Evolutionary conservation across 345 rosid genomes (phyloP), one percentile per base, ranked within the genome.

Genomic region (Pugionium dolabratum): DNA sequence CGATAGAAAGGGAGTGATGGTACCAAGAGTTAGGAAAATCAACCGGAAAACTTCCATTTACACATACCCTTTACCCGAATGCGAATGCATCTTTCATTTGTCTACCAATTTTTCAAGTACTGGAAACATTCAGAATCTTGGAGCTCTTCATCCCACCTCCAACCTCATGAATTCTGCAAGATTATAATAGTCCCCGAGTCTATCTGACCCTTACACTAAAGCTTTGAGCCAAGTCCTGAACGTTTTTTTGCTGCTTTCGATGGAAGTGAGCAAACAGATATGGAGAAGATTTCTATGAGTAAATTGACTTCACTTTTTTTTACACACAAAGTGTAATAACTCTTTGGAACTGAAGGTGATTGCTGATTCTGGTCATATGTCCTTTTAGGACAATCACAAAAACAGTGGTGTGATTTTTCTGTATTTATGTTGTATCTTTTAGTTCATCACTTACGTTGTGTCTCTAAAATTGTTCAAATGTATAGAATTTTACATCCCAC

Each of bases 11-110:
- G 97, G 94, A 59, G 74, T 85, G 72, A 81, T 85, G 76, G 87
- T 93, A 51, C 98, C 98, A 2, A 84, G 89, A 69, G 74, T 90
- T 3, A 79, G 78, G 54, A 93, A 88, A 76, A 78, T 90, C 77
- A 90, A 87, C 83, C 74, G 98, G 29, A 87, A 93, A 74, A 90
- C 91, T 66, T 86, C 97, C 4, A 79, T 93, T 68, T 90, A 93
- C 77, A 76, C 84, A 0, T 90, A 80, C 62, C 98, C 97, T 51
- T 84, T 89, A 75, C 94, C 98, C 1, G 98, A 90, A 70, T 87
- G 97, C 35, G 78, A 80, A 25, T 93, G 97, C 70, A 86, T 93
- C 44, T 73, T 73, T 46, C 90, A 79, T 69, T 71, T 75, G 41
- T 70, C 83, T 4, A 65, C 79, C 33, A 83, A 87, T 80, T 53